These are phyloP conservation scores for Aspergillus wentii DNA, from an alignment of 495 filamentous ascomycete genomes.

Conservation along the genomic window DNA sequence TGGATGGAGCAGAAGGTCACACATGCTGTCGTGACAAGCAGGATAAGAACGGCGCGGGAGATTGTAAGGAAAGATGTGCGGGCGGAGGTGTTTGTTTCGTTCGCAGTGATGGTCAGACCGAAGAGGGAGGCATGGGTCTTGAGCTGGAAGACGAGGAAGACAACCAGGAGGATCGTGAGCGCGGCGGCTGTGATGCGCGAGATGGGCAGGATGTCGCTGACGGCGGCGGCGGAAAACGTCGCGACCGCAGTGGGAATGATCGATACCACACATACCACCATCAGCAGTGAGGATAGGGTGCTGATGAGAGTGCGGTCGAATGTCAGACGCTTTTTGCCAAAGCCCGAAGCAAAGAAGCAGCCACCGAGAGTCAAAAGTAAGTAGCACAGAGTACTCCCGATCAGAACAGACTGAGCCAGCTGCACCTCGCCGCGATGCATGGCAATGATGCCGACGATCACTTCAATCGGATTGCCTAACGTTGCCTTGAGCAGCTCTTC, in stretches of 20 bases:
- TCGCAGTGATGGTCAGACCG: slow-evolving; percentile 4
- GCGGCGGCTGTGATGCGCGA: slow-evolving; percentile 28
- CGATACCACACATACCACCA: slow-evolving; percentile 14
- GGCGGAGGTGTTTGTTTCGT: too few species aligned
- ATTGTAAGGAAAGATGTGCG: too few species aligned
- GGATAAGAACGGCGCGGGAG: slow-evolving; percentile 6
- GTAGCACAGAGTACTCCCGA: slow-evolving; percentile 20
- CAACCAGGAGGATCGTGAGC: slow-evolving; percentile 60
- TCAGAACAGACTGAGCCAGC: slow-evolving; percentile 13
- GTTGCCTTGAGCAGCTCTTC: slow-evolving; percentile 23
- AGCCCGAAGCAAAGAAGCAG: slow-evolving; percentile 15
- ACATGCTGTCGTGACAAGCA: slow-evolving; percentile 10
- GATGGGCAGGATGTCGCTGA: slow-evolving; percentile 25
- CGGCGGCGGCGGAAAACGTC: slow-evolving; percentile 12
- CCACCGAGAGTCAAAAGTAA: slow-evolving; percentile 20
- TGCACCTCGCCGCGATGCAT: slow-evolving; percentile 5
- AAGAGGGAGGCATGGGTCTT: slow-evolving; percentile 18
- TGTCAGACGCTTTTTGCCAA: slow-evolving; percentile 13
- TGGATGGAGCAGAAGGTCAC: slow-evolving; percentile 17
- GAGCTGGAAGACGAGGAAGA: slow-evolving; percentile 57
- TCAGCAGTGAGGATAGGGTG: slow-evolving; percentile 22
- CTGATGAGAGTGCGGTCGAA: slow-evolving; percentile 19
- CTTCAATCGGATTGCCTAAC: slow-evolving; percentile 20
- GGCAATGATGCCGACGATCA: slow-evolving; percentile 19
- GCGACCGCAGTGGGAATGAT: slow-evolving; percentile 22